phyloP scores from a whole-genome alignment of 2,329 filamentous ascomycete species.

The Hypocreales sp. region DNA sequence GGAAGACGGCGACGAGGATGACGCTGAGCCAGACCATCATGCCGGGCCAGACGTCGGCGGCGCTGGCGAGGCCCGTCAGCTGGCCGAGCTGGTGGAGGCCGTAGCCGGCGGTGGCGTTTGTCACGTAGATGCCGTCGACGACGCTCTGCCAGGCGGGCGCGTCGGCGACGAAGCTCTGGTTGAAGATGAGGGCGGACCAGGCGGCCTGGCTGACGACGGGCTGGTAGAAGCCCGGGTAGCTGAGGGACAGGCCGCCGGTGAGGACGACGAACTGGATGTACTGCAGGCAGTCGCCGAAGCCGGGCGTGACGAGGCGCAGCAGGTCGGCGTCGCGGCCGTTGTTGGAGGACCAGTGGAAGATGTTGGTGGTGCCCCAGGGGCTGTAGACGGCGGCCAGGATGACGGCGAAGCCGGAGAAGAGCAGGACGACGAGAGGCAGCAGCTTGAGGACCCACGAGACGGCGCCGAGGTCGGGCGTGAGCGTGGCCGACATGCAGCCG shows the following conservation, averaged over 20 bases:
- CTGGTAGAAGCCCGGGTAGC: constrained; percentile 90
- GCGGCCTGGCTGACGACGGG: constrained; percentile 74
- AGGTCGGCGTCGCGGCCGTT: constrained; percentile 90
- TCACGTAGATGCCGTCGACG: constrained; percentile 74
- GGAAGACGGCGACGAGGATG: constrained; percentile 51
- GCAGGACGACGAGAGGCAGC: constrained; percentile 61
- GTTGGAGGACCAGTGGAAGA: constrained; percentile 96
- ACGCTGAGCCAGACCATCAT: constrained; percentile 85
- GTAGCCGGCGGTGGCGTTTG: constrained; percentile 66
- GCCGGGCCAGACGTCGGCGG: constrained; percentile 78
- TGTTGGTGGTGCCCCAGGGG: constrained; percentile 81
- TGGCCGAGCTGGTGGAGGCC: constrained; percentile 70
- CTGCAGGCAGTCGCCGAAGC: constrained; percentile 91
- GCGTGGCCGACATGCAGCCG: constrained; percentile 64
- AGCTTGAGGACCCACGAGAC: constrained; percentile 58
- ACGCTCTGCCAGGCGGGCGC: constrained; percentile 50
- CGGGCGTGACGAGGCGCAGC: constrained; percentile 81
- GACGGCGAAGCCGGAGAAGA: constrained; percentile 70
- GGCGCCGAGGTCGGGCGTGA: constrained; percentile 69
- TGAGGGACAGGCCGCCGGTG: constrained; percentile 72
- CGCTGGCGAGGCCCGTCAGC: constrained; percentile 62
- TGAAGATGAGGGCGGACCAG: constrained; percentile 89
- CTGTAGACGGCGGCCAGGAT: constrained; percentile 75
- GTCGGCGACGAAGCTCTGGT: constrained; percentile 68
- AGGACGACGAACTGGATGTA: constrained; percentile 90